Conservation (phyloP, 768 basidiomycete genomes). For the Russula abietina region DNA sequence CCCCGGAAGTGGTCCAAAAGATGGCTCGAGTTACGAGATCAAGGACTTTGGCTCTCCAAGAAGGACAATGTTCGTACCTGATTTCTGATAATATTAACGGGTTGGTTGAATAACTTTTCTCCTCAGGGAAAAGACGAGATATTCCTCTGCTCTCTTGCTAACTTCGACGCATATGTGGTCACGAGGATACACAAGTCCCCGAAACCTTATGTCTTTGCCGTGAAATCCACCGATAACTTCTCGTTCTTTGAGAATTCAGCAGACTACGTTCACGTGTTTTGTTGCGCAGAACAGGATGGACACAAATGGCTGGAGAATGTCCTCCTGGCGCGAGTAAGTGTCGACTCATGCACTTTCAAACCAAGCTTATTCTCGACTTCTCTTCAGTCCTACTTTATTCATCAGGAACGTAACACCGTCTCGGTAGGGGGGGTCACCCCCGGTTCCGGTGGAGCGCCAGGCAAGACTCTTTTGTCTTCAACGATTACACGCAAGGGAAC, state of each 20-base stretch:
- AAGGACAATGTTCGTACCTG: slow-evolving; percentile 64
- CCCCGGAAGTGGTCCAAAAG: slow-evolving; percentile 94
- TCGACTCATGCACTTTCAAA: not conserved
- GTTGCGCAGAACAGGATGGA: slow-evolving; percentile 68
- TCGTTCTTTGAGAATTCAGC: slow-evolving; percentile 81
- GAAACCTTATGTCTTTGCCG: slow-evolving; percentile 75
- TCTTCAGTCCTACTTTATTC: slow-evolving; percentile 69
- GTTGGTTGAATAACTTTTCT: not conserved
- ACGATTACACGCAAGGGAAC: slow-evolving; percentile 36
- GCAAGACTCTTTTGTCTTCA: slow-evolving; percentile 35
- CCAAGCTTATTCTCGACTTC: not conserved
- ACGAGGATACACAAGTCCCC: slow-evolving; percentile 76
- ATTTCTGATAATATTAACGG: not conserved
- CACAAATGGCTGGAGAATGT: slow-evolving; percentile 74
- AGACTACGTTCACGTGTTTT: slow-evolving; percentile 86
- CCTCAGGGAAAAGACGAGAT: slow-evolving; percentile 77
- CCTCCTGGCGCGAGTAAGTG: slow-evolving; percentile 72
- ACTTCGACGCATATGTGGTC: slow-evolving; percentile 82
- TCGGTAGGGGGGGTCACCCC: slow-evolving; percentile 41
- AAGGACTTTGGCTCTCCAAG: slow-evolving; percentile 82
- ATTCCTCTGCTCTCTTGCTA: slow-evolving; percentile 76
- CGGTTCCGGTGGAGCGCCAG: slow-evolving; percentile 20
- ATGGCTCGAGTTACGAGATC: slow-evolving; percentile 82
- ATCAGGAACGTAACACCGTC: slow-evolving; percentile 71
- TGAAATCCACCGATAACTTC: slow-evolving; percentile 84